These are phyloP conservation scores for Zygosaccharomyces pseudobailii DNA, from an alignment of 1,139 yeast species.

Conservation along the genomic window DNA sequence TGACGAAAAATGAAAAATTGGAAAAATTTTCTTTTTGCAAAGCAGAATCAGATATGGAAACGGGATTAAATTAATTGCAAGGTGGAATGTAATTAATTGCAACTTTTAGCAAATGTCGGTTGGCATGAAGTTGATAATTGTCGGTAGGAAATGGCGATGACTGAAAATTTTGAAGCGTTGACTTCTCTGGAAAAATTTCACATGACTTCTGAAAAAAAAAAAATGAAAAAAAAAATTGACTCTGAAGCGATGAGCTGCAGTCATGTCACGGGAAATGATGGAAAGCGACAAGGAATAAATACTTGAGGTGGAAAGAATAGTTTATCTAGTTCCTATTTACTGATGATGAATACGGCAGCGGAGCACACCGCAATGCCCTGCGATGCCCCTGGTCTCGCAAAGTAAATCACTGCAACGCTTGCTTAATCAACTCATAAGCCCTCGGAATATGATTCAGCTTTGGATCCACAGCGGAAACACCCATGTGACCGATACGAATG, in stretches of 20 bases:
- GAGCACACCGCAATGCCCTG: not conserved
- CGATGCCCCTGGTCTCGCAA: not conserved
- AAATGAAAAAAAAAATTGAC: not conserved
- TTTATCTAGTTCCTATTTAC: not conserved
- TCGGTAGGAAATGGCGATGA: not conserved
- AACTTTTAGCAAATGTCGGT: not conserved
- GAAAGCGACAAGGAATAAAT: not conserved
- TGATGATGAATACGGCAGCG: not conserved
- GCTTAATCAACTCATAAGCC: conserved; percentile 37
- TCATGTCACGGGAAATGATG: conserved; percentile 1
- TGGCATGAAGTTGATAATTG: not conserved
- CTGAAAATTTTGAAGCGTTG: not conserved
- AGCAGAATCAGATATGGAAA: not conserved
- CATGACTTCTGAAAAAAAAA: not conserved
- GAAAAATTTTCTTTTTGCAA: not conserved
- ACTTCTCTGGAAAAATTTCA: not conserved
- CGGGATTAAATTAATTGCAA: not conserved
- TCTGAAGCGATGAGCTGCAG: not conserved
- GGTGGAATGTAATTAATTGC: not conserved
- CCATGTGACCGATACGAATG: conserved; percentile 97
- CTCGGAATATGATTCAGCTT: conserved; percentile 38
- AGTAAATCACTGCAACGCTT: conserved; percentile 2
- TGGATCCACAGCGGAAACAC: conserved; percentile 50
- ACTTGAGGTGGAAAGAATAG: not conserved
- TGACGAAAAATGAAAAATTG: not conserved